These are phyloP conservation scores for Ogataea siamensis DNA, from an alignment of 805 yeast genomes.

Conservation along the genomic window DNA sequence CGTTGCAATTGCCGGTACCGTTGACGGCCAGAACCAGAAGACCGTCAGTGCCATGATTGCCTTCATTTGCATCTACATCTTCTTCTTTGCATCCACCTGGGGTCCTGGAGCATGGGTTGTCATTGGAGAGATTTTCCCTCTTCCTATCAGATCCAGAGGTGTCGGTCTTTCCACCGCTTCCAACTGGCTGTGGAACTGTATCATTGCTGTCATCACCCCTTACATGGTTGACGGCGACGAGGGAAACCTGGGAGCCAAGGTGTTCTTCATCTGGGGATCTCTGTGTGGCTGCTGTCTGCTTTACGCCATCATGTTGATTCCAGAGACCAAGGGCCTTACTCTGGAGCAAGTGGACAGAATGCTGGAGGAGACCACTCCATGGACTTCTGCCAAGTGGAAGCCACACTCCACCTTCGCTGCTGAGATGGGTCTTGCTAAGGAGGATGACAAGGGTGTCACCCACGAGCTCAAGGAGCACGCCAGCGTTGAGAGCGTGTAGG, in stretches of 20 bases:
- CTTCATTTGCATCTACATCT: slow-evolving; percentile 60
- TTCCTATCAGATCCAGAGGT: slow-evolving; percentile 72
- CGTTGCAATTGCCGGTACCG: slow-evolving; percentile 44
- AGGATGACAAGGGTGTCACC: slow-evolving; percentile 18
- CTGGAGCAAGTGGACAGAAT: slow-evolving; percentile 73
- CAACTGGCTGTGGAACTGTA: slow-evolving; percentile 78
- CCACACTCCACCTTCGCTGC: slow-evolving; percentile 34
- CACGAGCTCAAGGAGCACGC: slow-evolving; percentile 22
- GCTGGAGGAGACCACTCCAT: slow-evolving; percentile 37
- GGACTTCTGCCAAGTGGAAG: slow-evolving; percentile 35
- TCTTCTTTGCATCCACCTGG: slow-evolving; percentile 81
- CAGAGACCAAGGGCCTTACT: slow-evolving; percentile 78
- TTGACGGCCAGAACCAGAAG: slow-evolving; percentile 27
- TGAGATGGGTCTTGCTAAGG: slow-evolving; percentile 30
- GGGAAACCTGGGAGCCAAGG: slow-evolving; percentile 60
- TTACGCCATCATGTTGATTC: slow-evolving; percentile 70
- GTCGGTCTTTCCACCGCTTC: slow-evolving; percentile 70
- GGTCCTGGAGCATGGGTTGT: slow-evolving; percentile 79
- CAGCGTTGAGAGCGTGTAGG: slow-evolving; percentile 15
- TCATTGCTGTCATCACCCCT: slow-evolving; percentile 74
- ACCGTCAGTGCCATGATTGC: slow-evolving; percentile 37
- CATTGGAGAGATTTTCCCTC: slow-evolving; percentile 62
- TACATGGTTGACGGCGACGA: slow-evolving; percentile 63
- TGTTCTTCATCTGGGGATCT: slow-evolving; percentile 73
- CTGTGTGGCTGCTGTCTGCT: slow-evolving; percentile 44